These are phyloP conservation scores for Nicotiana obtusifolia DNA, from an alignment of 257 asterid species.

Conservation along the genomic window DNA sequence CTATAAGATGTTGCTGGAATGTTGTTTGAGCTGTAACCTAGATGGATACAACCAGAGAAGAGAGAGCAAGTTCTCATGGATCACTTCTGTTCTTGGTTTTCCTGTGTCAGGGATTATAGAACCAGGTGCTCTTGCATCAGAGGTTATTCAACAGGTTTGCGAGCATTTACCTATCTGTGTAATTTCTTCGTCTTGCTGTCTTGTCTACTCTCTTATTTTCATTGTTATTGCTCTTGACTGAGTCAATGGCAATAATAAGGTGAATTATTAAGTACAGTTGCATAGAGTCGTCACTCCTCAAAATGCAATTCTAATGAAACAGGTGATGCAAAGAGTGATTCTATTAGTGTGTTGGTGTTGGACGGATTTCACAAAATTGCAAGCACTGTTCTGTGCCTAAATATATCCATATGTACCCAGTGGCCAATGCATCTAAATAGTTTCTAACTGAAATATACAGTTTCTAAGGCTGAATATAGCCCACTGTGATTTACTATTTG, in stretches of 20 bases:
- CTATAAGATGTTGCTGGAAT: slow-evolving; percentile 8
- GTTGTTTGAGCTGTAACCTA: slow-evolving; percentile 14
- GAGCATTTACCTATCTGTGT: neutral
- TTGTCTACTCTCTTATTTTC: neutral
- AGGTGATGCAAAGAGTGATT: neutral
- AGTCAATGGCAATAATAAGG: neutral
- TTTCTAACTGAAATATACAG: no score
- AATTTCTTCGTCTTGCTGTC: neutral
- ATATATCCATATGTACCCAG: no score
- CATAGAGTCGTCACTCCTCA: neutral
- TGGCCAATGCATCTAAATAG: no score
- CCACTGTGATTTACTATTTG: no score
- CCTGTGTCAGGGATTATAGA: slow-evolving; percentile 10
- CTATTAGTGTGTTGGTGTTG: neutral
- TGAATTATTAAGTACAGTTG: neutral
- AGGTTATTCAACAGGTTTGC: slow-evolving; percentile 12
- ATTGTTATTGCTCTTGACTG: neutral
- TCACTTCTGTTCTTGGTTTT: slow-evolving; percentile 11
- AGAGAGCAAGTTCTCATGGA: neutral
- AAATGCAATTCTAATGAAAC: neutral
- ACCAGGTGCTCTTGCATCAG: slow-evolving; percentile 6
- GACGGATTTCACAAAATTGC: neutral
- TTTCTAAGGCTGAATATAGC: no score
- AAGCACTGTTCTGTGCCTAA: neutral
- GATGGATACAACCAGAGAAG: slow-evolving; percentile 19